A percentile compares a stretch with the other conserved stretches of the same genome.
phyloP scores from a whole-genome alignment of 1,284 basidiomycete species.

The Fomitopsis palustris region DNA sequence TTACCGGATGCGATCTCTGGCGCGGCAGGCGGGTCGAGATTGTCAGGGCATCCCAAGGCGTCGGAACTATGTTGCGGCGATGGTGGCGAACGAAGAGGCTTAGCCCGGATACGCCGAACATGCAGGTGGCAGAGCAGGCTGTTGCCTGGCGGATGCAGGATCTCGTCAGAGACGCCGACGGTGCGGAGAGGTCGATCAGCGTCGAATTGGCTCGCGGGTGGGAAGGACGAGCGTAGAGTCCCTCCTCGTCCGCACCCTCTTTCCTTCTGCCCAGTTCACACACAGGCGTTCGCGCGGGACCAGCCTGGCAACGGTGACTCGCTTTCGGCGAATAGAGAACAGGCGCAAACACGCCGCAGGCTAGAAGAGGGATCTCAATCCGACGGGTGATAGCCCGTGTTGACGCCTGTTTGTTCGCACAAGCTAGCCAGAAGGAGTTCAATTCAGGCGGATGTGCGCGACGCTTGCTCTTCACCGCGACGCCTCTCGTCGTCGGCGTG shows the following conservation, averaged over 20 bases:
- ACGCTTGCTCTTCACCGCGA: conserved; percentile 15
- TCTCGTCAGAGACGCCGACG: not conserved
- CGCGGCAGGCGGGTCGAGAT: too few species aligned
- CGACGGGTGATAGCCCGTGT: conserved; percentile 1
- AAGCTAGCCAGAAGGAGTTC: conserved; percentile 14
- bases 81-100: not conserved
- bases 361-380: not conserved
- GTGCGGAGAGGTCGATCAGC: not conserved
- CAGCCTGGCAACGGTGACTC: not conserved
- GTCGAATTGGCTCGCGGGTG: not conserved
- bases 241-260: not conserved
- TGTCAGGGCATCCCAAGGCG: too few species aligned
- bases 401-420: conserved; percentile 4
- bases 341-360: not conserved
- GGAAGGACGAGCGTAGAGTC: not conserved
- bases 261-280: not conserved
- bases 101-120: not conserved
- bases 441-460: conserved; percentile 9
- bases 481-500: conserved; percentile 13
- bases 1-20: not conserved
- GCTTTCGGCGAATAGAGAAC: not conserved
- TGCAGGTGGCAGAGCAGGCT: not conserved
- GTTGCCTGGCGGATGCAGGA: not conserved
- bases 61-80: not conserved
- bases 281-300: not conserved